Percentiles rank a stretch among this genome's conserved stretches.
These are phyloP conservation scores for Cutaneotrichosporon sp. DNA, from an alignment of 1,284 basidiomycete species.

Conservation along the genomic window DNA sequence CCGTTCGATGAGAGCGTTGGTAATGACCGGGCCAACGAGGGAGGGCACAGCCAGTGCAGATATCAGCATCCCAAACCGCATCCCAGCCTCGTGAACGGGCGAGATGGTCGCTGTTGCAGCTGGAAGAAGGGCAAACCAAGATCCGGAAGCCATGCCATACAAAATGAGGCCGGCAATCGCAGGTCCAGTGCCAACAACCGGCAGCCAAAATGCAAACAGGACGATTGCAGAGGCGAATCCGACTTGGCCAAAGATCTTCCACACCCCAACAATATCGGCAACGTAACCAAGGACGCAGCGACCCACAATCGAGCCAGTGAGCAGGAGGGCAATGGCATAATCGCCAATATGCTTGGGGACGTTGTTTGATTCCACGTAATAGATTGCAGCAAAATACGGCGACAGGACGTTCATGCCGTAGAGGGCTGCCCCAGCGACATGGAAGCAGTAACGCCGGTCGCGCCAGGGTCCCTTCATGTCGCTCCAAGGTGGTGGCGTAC, in stretches of 20 bases:
- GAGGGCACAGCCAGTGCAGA: constrained; percentile 27
- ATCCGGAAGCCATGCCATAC: constrained; percentile 37
- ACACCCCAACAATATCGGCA: constrained; percentile 39
- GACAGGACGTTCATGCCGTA: constrained; percentile 32
- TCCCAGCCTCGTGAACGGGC: constrained; percentile 42
- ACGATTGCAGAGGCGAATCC: constrained; percentile 24
- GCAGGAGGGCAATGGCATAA: constrained; percentile 39
- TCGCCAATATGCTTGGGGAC: constrained; percentile 16
- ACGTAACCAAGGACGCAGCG: constrained; percentile 31
- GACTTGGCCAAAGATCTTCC: constrained; percentile 28
- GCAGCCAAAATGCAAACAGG: constrained; percentile 40
- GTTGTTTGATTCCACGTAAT: constrained; percentile 26
- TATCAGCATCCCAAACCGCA: constrained; percentile 44
- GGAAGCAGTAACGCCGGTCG: constrained; percentile 27
- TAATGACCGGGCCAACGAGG: constrained; percentile 39
- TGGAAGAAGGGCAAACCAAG: constrained; percentile 39
- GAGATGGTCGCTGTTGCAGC: constrained; percentile 36
- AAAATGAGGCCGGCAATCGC: constrained; percentile 35
- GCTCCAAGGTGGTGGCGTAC: constrained; percentile 31
- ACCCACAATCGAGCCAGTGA: constrained; percentile 39
- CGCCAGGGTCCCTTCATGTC: constrained; percentile 31
- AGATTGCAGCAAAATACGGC: constrained; percentile 35
- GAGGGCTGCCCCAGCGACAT: constrained; percentile 26
- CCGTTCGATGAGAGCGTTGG: constrained; percentile 20
- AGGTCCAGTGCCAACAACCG: constrained; percentile 24